Conservation (phyloP, 2,329 filamentous ascomycete species). For the Drechslerella dactyloides region DNA sequence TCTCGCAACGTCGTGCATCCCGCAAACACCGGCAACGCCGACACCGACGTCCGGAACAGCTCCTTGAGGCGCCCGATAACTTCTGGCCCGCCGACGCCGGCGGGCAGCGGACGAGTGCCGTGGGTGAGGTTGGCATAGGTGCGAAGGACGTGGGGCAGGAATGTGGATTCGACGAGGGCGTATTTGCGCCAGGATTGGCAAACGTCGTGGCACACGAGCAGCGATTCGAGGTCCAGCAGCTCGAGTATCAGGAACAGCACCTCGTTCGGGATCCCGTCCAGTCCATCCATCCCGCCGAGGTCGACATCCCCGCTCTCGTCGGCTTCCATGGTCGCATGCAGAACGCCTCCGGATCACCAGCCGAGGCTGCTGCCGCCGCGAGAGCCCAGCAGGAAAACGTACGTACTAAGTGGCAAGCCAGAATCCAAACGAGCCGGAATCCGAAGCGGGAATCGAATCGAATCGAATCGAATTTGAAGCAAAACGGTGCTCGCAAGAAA, state of each 20-base stretch:
- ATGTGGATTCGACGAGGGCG: slow-evolving; percentile 44
- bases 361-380: background rate
- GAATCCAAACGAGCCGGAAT: background rate
- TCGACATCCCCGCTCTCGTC: slow-evolving; percentile 19
- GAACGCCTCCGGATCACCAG: slow-evolving; percentile 1
- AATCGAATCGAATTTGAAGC: background rate
- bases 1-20: slow-evolving; percentile 44
- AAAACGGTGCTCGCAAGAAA: background rate
- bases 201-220: slow-evolving; percentile 49
- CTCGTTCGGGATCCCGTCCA: slow-evolving; percentile 36
- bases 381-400: background rate
- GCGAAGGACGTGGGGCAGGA: slow-evolving; percentile 45
- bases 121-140: slow-evolving; percentile 44
- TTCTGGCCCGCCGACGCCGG: slow-evolving; percentile 19
- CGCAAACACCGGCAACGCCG: slow-evolving; percentile 47
- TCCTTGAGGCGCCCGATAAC: slow-evolving; percentile 19
- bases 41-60: slow-evolving; percentile 40
- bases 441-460: too few species aligned
- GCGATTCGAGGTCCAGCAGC: slow-evolving; percentile 46
- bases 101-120: slow-evolving; percentile 39
- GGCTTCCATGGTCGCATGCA: slow-evolving; percentile 39
- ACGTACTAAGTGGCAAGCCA: background rate
- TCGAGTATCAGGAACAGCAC: slow-evolving; percentile 45
- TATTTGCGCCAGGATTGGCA: slow-evolving; percentile 43
- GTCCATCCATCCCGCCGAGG: slow-evolving; percentile 41